Evolutionary conservation across 2,329 filamentous ascomycete species (phyloP), one percentile per base, ranked within the genome.

Genomic region (Tolypocladium tropicale): DNA sequence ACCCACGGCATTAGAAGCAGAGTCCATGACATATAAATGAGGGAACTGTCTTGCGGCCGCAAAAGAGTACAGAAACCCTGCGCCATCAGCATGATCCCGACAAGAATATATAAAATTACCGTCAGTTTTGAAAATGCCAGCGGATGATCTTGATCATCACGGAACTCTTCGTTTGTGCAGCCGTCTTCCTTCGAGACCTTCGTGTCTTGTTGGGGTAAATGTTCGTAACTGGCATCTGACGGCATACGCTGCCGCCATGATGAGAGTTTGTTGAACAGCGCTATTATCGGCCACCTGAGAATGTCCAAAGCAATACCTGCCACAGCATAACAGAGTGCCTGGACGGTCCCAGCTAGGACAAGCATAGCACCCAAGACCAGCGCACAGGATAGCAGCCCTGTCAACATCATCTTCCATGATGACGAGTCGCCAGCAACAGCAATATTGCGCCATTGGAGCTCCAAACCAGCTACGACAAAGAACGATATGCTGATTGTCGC

Each of bases 11-110:
- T 56, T 6, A 72, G 49, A 4, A 61, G 63, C 18, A 66, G 54
- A 0, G 69, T 70, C 67, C 68, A 72, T 0, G 69, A 72, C 54
- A 71, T 63, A 57, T 69, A 72, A 4, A 59, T 60, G 14, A 70
- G 57, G 1, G 68, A 67, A 36, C 61, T 61, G 23, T 68, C 67
- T 14, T 56, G 39, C 0, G 68, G 69, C 10, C 68, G 63, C 34
- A 59, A 51, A 4, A 63, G 37, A 2, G 59, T 57, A 5, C 62
- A 54, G 10, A 66, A 23, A 10, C 63, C 34, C n/a, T 67, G 62
- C 10, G 59, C 56, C 1, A 65, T 30, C n/a, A 68, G 33, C 4
- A 14, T 66, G 62, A 23, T 48, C 14, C 12, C 43, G 18, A 48
- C 23, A 12, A 48, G 43, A 6, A 28, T 7, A 25, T 28, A 48